phyloP scores from a whole-genome alignment of 441 rosid genomes.

The Erodium moschatum region DNA sequence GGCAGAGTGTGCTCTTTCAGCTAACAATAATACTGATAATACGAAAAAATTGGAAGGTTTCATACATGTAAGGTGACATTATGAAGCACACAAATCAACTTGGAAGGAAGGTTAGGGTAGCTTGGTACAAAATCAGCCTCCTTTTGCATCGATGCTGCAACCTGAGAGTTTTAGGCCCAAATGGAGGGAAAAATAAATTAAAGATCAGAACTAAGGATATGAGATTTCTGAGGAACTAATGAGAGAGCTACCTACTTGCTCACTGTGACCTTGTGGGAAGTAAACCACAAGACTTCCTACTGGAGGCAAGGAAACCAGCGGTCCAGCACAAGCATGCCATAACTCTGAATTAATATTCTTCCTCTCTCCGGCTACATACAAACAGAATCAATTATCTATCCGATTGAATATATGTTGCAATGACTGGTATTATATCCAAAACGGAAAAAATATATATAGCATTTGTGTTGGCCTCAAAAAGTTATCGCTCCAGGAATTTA shows the following conservation, averaged over 20 bases:
- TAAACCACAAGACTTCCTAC: slow-evolving; percentile 54
- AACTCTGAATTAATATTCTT: slow-evolving; percentile 55
- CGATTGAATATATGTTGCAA: not conserved
- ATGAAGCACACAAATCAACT: slow-evolving; percentile 73
- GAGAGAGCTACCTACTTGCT: slow-evolving; percentile 33
- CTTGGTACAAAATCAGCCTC: slow-evolving; percentile 65
- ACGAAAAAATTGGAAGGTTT: not conserved
- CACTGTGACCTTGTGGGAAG: slow-evolving; percentile 72
- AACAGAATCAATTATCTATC: not conserved
- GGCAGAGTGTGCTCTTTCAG: not conserved
- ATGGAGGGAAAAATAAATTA: not conserved
- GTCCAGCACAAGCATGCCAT: slow-evolving; percentile 74
- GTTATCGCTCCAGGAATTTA: not conserved
- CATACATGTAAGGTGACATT: slow-evolving; percentile 76
- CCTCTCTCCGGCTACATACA: slow-evolving; percentile 28
- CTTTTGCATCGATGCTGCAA: slow-evolving; percentile 86
- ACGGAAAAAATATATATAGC: not conserved
- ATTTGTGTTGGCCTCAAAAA: not conserved
- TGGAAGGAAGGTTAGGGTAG: slow-evolving; percentile 82
- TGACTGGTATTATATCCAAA: not conserved
- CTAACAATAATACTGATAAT: not conserved
- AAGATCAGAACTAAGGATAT: not conserved
- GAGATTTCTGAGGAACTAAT: not conserved
- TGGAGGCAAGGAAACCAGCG: slow-evolving; percentile 46
- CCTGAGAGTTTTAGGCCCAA: slow-evolving; percentile 33